Percentiles rank a stretch among this genome's conserved stretches.
Evolutionary conservation across 202 grass and related monocot genomes (phyloP).

Genomic region (Carex sylvatica): DNA sequence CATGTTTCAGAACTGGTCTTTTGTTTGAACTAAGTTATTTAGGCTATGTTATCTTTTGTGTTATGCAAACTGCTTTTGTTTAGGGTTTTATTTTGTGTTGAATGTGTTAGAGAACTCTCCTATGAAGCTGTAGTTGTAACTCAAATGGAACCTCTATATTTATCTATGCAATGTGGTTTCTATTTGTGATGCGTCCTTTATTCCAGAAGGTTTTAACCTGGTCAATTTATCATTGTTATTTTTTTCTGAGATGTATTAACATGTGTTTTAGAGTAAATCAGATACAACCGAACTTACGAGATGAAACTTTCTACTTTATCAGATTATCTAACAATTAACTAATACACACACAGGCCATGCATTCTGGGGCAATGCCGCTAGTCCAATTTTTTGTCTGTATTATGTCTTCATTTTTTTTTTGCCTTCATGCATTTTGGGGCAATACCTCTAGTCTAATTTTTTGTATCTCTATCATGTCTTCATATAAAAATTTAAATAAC

Average conservation of each 20-base stretch:
- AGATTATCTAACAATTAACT: not conserved
- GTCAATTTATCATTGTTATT: too few species aligned
- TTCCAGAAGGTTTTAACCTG: not conserved
- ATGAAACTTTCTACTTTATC: not conserved
- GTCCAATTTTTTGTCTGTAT: too few species aligned
- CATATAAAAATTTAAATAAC: too few species aligned
- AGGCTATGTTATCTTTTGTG: not conserved
- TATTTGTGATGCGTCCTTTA: not conserved
- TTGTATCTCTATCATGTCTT: too few species aligned
- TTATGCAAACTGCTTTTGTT: not conserved
- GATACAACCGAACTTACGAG: not conserved
- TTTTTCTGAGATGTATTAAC: not conserved
- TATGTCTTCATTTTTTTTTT: too few species aligned
- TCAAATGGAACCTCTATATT: not conserved
- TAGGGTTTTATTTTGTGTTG: conserved; percentile 9
- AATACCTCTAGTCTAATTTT: too few species aligned
- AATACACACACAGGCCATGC: not conserved
- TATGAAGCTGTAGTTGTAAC: not conserved
- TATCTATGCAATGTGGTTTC: conserved; percentile 1
- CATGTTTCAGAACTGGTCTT: conserved; percentile 93
- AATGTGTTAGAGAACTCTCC: conserved; percentile 7
- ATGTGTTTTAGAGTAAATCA: not conserved
- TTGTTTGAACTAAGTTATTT: conserved; percentile 46
- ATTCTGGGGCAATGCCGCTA: too few species aligned
- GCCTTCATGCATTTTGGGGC: too few species aligned